Evolutionary conservation across 179 eudicot genomes (phyloP).

Genomic region (Vitellaria paradoxa): DNA sequence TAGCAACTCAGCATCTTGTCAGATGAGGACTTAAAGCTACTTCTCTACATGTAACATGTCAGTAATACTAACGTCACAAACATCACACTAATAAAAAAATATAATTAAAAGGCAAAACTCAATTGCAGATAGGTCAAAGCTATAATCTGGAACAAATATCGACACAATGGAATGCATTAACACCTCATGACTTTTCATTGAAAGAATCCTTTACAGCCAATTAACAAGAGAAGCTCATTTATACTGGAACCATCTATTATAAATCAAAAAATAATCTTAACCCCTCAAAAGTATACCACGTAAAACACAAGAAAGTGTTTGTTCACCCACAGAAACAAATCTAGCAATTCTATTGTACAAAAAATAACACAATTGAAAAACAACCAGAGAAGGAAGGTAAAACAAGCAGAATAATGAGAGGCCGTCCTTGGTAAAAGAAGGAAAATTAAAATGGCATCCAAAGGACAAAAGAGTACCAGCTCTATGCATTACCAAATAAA

Average conservation of each 20-base stretch:
- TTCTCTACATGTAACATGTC: conserved; percentile 13
- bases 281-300: not conserved
- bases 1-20: conserved; percentile 29
- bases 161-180: too few relatives aligned
- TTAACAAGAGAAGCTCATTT: not conserved
- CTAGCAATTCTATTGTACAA: not conserved
- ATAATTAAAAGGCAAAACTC: not conserved
- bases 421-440: not conserved
- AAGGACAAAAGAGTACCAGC: not conserved
- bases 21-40: conserved; percentile 15
- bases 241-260: not conserved
- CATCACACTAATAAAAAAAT: not conserved
- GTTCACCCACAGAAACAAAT: not conserved
- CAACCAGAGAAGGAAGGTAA: not conserved
- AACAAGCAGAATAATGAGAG: not conserved
- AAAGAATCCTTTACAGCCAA: not conserved
- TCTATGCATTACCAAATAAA: not conserved
- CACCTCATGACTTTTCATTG: not conserved
- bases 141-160: not conserved
- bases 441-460: not conserved
- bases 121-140: not conserved
- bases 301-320: not conserved
- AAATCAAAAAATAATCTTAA: not conserved
- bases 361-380: not conserved
- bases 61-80: not conserved